Base-by-base conservation (phyloP, 345 rosid species). In the Aurinia saxatilis region DNA sequence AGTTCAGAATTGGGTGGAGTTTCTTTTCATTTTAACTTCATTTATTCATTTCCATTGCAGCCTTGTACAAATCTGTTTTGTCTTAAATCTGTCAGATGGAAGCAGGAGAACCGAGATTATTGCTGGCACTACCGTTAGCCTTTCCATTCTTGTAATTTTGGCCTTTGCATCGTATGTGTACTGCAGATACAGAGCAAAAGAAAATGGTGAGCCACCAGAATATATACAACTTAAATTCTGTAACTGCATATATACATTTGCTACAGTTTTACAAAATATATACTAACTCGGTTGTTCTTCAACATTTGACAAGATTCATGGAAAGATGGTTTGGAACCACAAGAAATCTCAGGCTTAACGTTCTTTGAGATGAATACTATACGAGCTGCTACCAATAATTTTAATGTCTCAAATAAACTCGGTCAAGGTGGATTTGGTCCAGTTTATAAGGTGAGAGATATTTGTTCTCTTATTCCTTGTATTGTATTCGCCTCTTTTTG, bases 1-100 rank as follows among this genome's bases (percentile, higher is more conserved):
- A 70, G 36, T 67, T 79, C 88, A 42, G 85, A 87, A 71, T 42
- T 77, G 10, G 95, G 90, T 83, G 42, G 5, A 47, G 35, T 23
- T 30, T 21, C 4, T 0, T 38, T 23, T 10, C 11, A 15, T 21
- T 11, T 46, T 19, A 15, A 14, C 25, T 42, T 45, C 7, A n/a
- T 60, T 18, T 46, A 1, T 18, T 33, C 7, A 1, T 42, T 46
- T 45, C 7, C 2, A 15, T 18, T 8, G 27, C 29, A 30, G 7
- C 1, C 7, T 21, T 10, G 12, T 8, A 3, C 25, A 4, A 14
- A 31, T 60, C n/a, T 15, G n/a, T 34, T 45, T 47, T 11, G 9
- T 34, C 17, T 40, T 47, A 9, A 47, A 29, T 13, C 33, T 47
- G 31, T 6, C 53, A 62, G 66, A 4, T 48, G 57, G 66, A 48